Base-by-base conservation (phyloP, 2,329 filamentous ascomycete genomes). In the Fusarium protoensiforme region DNA sequence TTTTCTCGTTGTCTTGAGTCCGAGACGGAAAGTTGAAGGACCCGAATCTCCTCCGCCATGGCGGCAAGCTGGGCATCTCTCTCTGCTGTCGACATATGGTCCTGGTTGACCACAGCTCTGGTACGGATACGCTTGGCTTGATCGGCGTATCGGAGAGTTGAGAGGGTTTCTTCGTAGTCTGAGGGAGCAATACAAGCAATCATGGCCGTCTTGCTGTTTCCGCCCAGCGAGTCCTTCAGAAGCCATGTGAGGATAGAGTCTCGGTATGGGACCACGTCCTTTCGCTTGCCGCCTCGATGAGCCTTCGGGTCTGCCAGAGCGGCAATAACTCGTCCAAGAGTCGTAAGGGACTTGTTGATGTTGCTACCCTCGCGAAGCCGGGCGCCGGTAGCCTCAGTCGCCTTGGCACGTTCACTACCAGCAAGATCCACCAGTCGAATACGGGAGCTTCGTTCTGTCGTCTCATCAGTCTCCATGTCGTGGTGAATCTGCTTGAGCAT, bases 191-290 rank as follows among this genome's bases (percentile, higher is more conserved):
- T 98, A 81, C 96, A 98, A 10, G 96, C 96, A 78, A 99, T 98
- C 96, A 99, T 99, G 71, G 96, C 96, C 11, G 96, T 99, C 84
- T 98, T 99, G 79, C 92, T 96, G 87, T 99, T 99, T 64, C 96
- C 96, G 14, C 96, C 96, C 0, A 99, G 87, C 2, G 94, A 97
- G 83, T 99, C 96, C 81, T 98, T 98, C 73, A 99, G 88, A 5
- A 99, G 88, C 96, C 96, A 92, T 1, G 90, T 92, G 60, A 92
- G 84, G 75, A 92, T 92, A 2, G 94, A 98, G 83, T 99, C 96
- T 73, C 96, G 92, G 83, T 98, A 99, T 7, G 96, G 96, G 4
- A 99, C 90, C 31, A 95, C 90, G 73, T 89, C 90, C 72, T 86
- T 86, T 62, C 85, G 79, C 79, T 93, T 93, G 65, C 88, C 85